Base-by-base conservation (phyloP, 495 filamentous ascomycete species). In the Symbiotaphrina buchneri region DNA sequence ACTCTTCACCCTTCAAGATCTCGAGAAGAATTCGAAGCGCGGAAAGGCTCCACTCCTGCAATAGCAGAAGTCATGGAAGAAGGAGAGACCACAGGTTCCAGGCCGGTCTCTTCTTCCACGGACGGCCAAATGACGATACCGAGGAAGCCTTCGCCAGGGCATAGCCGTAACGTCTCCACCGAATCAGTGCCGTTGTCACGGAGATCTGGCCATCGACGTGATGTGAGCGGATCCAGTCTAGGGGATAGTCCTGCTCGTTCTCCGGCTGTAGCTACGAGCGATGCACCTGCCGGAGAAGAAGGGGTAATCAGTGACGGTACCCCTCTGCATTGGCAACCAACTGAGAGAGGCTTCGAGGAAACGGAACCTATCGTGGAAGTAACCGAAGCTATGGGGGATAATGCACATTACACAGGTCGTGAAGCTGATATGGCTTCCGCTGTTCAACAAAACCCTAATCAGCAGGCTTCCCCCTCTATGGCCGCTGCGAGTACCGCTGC, bases 241-340 rank as follows among this genome's bases (percentile, higher is more conserved):
- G 61, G 55, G 15, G 70, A 72, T 40, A 71, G 66, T 37, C 71
- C 73, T 21, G 69, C 70, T 4, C 58, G 60, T 28, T 58, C 51
- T 5, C 69, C 73, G 1, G 51, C 51, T 4, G 36, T 74, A 14
- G 61, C 52, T 21, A 47, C 55, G 33, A 51, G 46, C 25, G 41
- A 54, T 6, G 35, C 37, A 10, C 19, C 51, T 21, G 41, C 52
- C 10, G 47, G 52, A 1, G 53, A 57, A 18, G 45, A 56, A 30
- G 58, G 52, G n/a, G n/a, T n/a, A n/a, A n/a, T n/a, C n/a, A n/a
- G n/a, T n/a, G n/a, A n/a, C n/a, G n/a, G n/a, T n/a, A n/a, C n/a
- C n/a, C n/a, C n/a, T n/a, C n/a, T n/a, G n/a, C n/a, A n/a, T n/a
- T n/a, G n/a, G n/a, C n/a, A n/a, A n/a, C n/a, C n/a, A n/a, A n/a